A percentile compares a stretch with the other conserved stretches of the same genome.
phyloP scores from a whole-genome alignment of 2,329 filamentous ascomycete genomes.

The Ascocoryne sarcoides region DNA sequence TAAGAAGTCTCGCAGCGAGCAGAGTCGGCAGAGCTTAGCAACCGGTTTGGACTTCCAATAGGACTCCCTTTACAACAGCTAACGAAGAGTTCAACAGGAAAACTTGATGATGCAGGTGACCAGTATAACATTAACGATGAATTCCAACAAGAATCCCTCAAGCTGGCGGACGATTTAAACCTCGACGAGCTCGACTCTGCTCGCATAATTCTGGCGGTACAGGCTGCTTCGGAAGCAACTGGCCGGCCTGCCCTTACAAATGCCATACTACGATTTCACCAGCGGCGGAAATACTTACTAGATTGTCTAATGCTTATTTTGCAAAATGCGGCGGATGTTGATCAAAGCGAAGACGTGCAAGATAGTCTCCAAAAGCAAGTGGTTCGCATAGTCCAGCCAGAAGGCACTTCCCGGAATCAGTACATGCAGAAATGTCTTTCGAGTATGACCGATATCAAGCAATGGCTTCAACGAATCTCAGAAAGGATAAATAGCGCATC shows the following conservation, averaged over 20 bases:
- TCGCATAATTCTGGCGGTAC: conserved; percentile 63
- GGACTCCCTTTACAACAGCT: conserved; percentile 5
- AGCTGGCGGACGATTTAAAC: conserved; percentile 80
- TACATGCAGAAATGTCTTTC: conserved; percentile 68
- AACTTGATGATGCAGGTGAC: conserved; percentile 61
- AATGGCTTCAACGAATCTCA: conserved; percentile 64
- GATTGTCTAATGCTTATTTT: conserved; percentile 77
- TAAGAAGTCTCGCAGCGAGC: conserved; percentile 64
- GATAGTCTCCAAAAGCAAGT: conserved; percentile 46
- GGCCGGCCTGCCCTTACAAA: conserved; percentile 69
- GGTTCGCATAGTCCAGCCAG: conserved; percentile 41
- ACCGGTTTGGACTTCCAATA: conserved; percentile 43
- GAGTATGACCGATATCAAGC: conserved; percentile 67
- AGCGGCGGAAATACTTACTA: conserved; percentile 72
- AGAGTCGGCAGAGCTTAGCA: conserved; percentile 63
- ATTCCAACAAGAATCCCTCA: conserved; percentile 74
- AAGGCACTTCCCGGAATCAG: conserved; percentile 35
- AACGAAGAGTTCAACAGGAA: conserved; percentile 45
- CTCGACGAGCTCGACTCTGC: conserved; percentile 85
- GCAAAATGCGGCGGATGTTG: conserved; percentile 38
- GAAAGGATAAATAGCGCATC: conserved; percentile 70
- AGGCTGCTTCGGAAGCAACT: conserved; percentile 57
- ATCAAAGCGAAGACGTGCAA: conserved; percentile 35
- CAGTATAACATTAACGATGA: conserved; percentile 77
- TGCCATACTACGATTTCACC: conserved; percentile 80